Evolutionary conservation across 2,329 filamentous ascomycete species (phyloP), one percentile per base, ranked within the genome.

Genomic region (Aspergillus japonicus): DNA sequence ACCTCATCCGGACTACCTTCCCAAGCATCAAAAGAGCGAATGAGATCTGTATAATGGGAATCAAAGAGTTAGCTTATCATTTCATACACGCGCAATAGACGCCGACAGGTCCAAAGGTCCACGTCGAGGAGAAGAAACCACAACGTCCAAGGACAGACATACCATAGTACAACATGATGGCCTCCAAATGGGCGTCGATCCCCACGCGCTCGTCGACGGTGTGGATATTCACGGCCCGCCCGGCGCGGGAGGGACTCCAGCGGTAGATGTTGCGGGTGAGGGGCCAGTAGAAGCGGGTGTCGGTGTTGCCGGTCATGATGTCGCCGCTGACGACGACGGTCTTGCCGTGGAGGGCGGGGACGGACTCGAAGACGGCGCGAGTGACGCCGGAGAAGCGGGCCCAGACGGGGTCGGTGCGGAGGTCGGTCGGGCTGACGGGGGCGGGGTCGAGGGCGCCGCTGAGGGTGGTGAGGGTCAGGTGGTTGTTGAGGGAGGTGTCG

Each of bases 221-320:
- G 65, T 83, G 81, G 7, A 80, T 80, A 56, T 81, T 81, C 8
- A 77, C 65, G 39, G 78, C 54, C 0, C 77, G 77, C 0, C 73
- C 76, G 24, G 77, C 76, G 56, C 80, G 79, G 1, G 78, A 77
- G 2, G 81, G 81, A 14, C 76, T 80, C 66, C 82, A 84, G 1
- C 82, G 73, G 64, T 82, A 84, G 8, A 84, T 83, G 56, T 83
- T 80, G 61, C 77, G 75, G n/a, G 80, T 80, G 61, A 83, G 62
- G 44, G 75, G 70, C 82, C 81, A 84, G 64, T 83, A 84, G 63
- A 82, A 82, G 3, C 77, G 69, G 1, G 82, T 84, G 59, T 84
- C 82, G 0, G 82, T 83, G 54, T 84, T 84, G 0, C 81, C 82
- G 1, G 80, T 82, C 79, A 82, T 82, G 54, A 83, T 77, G 59